Conservation (phyloP, 345 rosid species). For the Linum trigynum region DNA sequence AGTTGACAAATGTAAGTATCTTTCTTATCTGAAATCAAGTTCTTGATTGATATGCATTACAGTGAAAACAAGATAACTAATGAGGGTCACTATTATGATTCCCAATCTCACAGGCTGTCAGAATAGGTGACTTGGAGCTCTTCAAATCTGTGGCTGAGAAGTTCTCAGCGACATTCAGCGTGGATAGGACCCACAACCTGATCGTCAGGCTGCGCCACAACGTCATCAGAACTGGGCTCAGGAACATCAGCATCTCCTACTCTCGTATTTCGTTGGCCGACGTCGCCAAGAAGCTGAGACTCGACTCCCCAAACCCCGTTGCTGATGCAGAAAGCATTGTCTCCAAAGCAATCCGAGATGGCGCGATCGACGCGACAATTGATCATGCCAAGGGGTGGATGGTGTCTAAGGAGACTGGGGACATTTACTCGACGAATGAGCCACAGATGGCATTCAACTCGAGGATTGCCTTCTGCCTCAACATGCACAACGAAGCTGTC, state of each 20-base stretch:
- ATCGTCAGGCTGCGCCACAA: constrained; percentile 72
- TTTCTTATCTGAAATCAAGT: no score
- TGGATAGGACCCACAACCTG: constrained; percentile 56
- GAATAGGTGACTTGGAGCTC: constrained; percentile 89
- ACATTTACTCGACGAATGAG: constrained; percentile 77
- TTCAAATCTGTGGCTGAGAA: constrained; percentile 61
- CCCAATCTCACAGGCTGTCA: constrained; percentile 48
- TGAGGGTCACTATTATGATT: no score
- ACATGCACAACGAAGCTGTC: constrained; percentile 81
- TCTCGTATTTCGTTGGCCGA: constrained; percentile 61
- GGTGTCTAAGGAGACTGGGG: constrained; percentile 83
- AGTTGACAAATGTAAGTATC: constrained; percentile 71
- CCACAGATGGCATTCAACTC: constrained; percentile 84
- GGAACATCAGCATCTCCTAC: constrained; percentile 71
- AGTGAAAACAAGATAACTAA: no score
- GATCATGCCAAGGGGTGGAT: constrained; percentile 63
- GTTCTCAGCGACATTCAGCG: constrained; percentile 47
- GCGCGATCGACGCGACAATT: constrained; percentile 72
- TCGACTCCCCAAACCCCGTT: constrained; percentile 55
- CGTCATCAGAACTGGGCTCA: constrained; percentile 71
- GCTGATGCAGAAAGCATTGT: constrained; percentile 82
- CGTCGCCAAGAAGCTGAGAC: constrained; percentile 49
- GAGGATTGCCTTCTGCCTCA: constrained; percentile 73
- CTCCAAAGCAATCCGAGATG: constrained; percentile 77
- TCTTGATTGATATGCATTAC: no score